phyloP scores from a whole-genome alignment of 2,329 filamentous ascomycete genomes.

The Trichoderma brevicompactum region DNA sequence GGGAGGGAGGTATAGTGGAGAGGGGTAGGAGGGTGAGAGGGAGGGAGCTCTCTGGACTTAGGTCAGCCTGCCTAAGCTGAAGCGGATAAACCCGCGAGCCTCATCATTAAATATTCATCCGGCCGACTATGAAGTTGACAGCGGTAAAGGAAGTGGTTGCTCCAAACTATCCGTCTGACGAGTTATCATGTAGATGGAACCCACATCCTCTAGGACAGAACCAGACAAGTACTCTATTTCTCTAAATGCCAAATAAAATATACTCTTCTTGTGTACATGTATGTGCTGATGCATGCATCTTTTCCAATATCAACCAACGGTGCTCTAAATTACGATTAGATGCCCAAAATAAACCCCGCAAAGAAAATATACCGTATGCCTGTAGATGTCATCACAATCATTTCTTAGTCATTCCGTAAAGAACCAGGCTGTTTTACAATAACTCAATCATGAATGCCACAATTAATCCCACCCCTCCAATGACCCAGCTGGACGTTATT shows the following conservation, averaged over 20 bases:
- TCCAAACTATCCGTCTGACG: too few relatives aligned
- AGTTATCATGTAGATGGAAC: background rate
- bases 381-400: slow-evolving; percentile 3
- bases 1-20: too few relatives aligned
- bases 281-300: background rate
- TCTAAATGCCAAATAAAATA: background rate
- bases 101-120: too few relatives aligned
- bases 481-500: background rate
- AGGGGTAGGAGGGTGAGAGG: too few relatives aligned
- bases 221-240: background rate
- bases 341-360: background rate
- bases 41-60: too few relatives aligned
- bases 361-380: background rate
- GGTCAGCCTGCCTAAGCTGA: too few relatives aligned
- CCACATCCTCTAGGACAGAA: background rate
- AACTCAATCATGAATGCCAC: background rate
- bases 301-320: background rate
- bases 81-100: too few relatives aligned
- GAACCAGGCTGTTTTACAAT: background rate
- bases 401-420: background rate
- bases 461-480: slow-evolving; percentile 17
- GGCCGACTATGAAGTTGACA: background rate
- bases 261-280: background rate
- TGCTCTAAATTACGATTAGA: background rate
- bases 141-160: background rate